A percentile compares a stretch with the other conserved stretches of the same genome.
Evolutionary conservation across 805 yeast species (phyloP).

Genomic region (Nadsonia fulvescens): DNA sequence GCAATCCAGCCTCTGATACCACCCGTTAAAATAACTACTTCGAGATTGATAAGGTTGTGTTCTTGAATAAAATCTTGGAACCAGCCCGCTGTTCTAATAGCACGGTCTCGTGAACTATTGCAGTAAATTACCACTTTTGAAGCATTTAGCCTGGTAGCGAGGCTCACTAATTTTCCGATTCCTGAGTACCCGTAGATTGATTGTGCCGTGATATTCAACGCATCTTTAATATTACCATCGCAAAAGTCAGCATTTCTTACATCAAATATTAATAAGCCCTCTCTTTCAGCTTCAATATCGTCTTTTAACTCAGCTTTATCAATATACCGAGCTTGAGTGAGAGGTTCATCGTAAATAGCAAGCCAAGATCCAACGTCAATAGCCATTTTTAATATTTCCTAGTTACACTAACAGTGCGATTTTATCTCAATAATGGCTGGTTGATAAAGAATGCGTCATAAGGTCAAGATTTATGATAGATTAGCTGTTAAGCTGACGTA

Average conservation of each 20-base stretch:
- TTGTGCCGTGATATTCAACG: too few species aligned
- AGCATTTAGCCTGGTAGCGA: too few species aligned
- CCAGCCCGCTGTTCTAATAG: conserved; percentile 11
- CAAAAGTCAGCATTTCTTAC: conserved; percentile 12
- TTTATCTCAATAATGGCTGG: too few species aligned
- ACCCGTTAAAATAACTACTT: conserved; percentile 10
- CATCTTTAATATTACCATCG: conserved; percentile 13
- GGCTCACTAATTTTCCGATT: too few species aligned
- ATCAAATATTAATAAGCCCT: conserved; percentile 10
- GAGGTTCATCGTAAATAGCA: conserved; percentile 6
- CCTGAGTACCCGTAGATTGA: too few species aligned
- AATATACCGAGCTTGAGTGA: conserved; percentile 6
- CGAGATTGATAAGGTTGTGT: conserved; percentile 6
- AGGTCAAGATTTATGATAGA: too few species aligned
- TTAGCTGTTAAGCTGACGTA: too few species aligned
- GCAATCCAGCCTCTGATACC: conserved; percentile 13
- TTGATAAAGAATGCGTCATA: too few species aligned
- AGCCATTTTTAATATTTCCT: too few species aligned
- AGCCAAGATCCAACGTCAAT: conserved; percentile 6
- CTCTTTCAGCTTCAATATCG: conserved; percentile 6
- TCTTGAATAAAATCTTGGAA: conserved; percentile 9
- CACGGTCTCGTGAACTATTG: conserved; percentile 11
- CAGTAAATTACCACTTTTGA: conserved; percentile 11
- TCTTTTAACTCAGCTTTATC: conserved; percentile 9
- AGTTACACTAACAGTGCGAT: too few species aligned